phyloP scores from a whole-genome alignment of 805 yeast genomes.

The Brettanomyces nanus region DNA sequence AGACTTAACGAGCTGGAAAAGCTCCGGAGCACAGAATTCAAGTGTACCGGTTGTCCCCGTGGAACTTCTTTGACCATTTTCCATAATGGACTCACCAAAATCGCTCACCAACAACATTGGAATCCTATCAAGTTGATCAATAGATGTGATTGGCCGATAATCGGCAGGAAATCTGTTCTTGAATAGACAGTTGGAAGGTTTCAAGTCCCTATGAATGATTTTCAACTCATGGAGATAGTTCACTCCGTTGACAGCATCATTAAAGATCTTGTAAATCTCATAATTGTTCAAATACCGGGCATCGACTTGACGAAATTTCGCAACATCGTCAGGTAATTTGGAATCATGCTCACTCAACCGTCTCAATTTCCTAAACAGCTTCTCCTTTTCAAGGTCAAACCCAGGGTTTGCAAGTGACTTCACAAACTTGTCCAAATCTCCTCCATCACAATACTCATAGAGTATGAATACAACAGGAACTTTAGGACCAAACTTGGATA shows the following conservation, averaged over 20 bases:
- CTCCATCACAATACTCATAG: constrained; percentile 86
- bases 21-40: constrained; percentile 84
- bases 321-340: neutral
- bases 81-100: constrained; percentile 81
- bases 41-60: constrained; percentile 85
- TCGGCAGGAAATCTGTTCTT: constrained; percentile 26
- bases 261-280: constrained; percentile 63
- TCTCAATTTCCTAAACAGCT: constrained; percentile 20
- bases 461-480: constrained; percentile 63
- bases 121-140: constrained; percentile 24
- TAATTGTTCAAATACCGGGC: constrained; percentile 33
- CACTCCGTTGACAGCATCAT: constrained; percentile 64
- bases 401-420: constrained; percentile 29
- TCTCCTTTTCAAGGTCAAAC: constrained; percentile 30
- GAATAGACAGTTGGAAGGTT: constrained; percentile 80
- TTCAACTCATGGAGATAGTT: constrained; percentile 64
- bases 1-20: constrained; percentile 31
- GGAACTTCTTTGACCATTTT: constrained; percentile 54
- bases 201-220: constrained; percentile 80
- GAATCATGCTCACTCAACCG: constrained; percentile 6
- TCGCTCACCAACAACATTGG: constrained; percentile 80
- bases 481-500: constrained; percentile 45
- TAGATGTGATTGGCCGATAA: constrained; percentile 17
- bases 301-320: neutral
- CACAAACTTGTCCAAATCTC: constrained; percentile 69